These are phyloP conservation scores for Zymoseptoria pseudotritici DNA, from an alignment of 2,329 filamentous ascomycete species.

Conservation along the genomic window DNA sequence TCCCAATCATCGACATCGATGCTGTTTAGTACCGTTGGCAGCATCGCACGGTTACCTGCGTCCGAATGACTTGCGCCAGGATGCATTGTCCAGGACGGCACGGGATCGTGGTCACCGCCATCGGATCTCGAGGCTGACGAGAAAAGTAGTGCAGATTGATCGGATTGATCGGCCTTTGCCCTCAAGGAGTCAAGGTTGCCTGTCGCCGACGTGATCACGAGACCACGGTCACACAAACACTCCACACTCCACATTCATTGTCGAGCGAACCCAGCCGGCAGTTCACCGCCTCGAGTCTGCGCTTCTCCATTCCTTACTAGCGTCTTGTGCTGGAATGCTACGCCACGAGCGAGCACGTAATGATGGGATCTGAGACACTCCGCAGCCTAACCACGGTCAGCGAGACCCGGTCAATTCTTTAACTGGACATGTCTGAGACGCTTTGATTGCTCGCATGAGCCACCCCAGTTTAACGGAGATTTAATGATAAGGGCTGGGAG, in stretches of 20 bases:
- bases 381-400: background rate
- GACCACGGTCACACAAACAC: conserved; percentile 11
- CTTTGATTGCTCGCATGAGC: background rate
- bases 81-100: conserved; percentile 16
- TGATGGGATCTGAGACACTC: background rate
- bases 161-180: background rate
- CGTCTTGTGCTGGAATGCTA: conserved; percentile 10
- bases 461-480: background rate
- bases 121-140: background rate
- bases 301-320: conserved; percentile 18
- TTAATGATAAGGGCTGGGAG: background rate
- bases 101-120: background rate
- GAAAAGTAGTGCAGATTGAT: background rate
- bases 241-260: conserved; percentile 4
- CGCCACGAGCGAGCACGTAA: conserved; percentile 10
- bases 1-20: background rate
- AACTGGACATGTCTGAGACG: background rate
- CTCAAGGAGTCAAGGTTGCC: conserved; percentile 1
- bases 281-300: conserved; percentile 15
- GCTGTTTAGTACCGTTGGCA: background rate
- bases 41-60: background rate
- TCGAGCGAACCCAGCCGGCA: conserved; percentile 19
- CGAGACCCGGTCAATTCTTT: background rate
- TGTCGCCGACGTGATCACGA: conserved; percentile 3
- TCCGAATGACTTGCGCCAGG: conserved; percentile 23